Evolutionary conservation across 257 asterid genomes (phyloP).

Genomic region (Solanum dulcamara): DNA sequence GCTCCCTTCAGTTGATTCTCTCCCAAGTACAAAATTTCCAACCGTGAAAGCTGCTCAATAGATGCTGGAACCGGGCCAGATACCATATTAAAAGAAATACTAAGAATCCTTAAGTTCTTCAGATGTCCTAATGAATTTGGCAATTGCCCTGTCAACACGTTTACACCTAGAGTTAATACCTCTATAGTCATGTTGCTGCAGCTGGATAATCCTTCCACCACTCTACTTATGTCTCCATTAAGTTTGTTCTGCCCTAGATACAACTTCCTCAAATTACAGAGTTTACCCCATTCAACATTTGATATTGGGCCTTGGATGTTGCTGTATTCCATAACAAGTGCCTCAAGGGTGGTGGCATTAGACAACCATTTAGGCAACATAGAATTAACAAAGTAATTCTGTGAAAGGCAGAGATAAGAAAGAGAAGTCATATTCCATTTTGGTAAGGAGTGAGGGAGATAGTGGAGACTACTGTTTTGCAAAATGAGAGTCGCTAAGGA

Average conservation of each 20-base stretch:
- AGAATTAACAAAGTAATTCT: not conserved
- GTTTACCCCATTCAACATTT: not conserved
- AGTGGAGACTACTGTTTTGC: not conserved
- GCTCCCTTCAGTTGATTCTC: not conserved
- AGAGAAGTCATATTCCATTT: constrained; percentile 1
- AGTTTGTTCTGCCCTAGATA: not conserved
- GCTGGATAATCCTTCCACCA: not conserved
- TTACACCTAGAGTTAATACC: not conserved
- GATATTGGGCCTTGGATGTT: not conserved
- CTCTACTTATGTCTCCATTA: not conserved
- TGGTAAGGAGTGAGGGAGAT: not conserved
- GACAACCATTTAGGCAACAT: constrained; percentile 8
- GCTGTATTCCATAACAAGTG: not conserved
- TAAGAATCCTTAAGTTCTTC: not conserved
- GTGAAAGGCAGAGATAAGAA: not conserved
- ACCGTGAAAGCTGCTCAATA: not conserved
- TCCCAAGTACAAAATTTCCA: not conserved
- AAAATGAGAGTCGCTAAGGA: not conserved
- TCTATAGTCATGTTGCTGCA: not conserved
- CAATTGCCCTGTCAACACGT: not conserved
- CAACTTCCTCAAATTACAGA: not conserved
- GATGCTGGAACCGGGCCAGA: not conserved
- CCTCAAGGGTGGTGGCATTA: not conserved
- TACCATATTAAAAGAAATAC: not conserved
- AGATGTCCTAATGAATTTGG: not conserved